Evolutionary conservation across 2,329 filamentous ascomycete genomes (phyloP), one percentile per base, ranked within the genome.

Genomic region (Diaporthe eres): DNA sequence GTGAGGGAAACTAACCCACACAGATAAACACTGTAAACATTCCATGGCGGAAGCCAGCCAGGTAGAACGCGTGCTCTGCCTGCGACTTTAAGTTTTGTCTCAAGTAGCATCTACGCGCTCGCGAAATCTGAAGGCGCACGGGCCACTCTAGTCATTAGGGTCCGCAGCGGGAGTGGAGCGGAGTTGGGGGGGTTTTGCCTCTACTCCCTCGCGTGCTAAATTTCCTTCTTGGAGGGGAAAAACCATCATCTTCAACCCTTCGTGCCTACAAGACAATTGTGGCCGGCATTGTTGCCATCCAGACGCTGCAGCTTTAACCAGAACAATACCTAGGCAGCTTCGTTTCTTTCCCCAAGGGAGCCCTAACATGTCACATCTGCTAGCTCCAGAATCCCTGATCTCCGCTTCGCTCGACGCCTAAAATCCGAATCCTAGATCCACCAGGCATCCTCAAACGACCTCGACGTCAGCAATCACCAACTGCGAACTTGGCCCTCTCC

Each of bases 351-450:
- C 37, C 49, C 51, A 34, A 34, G 57, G 68, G 47, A 71, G 28
- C 31, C n/a, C 49, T 75, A 77, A 58, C 47, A 77, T 77, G 76
- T 71, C 49, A 57, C 19, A 67, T 31, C 74, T 67, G 71, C 44
- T 13, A n/a, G 51, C 49, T 44, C 25, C 47, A 61, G n/a, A 39
- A 74, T 49, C 31, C 34, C 13, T 60, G 47, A 17, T 25, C 34
- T 42, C 70, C 51, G 25, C 49, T 3, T 53, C 53, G 42, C 71
- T 68, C 53, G 67, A 61, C 67, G 58, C 58, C 72, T 65, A 44
- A 73, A 31, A 22, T 13, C 71, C 58, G 34, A 65, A 60, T 22
- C 70, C 47, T 53, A 8, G 37, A 65, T 61, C 60, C 55, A 31
- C 42, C n/a, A 70, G 63, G 57, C 60, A 63, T 75, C 73, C 55